These are phyloP conservation scores for Paraphoma chrysanthemicola DNA, from an alignment of 2,329 filamentous ascomycete genomes.

Conservation along the genomic window DNA sequence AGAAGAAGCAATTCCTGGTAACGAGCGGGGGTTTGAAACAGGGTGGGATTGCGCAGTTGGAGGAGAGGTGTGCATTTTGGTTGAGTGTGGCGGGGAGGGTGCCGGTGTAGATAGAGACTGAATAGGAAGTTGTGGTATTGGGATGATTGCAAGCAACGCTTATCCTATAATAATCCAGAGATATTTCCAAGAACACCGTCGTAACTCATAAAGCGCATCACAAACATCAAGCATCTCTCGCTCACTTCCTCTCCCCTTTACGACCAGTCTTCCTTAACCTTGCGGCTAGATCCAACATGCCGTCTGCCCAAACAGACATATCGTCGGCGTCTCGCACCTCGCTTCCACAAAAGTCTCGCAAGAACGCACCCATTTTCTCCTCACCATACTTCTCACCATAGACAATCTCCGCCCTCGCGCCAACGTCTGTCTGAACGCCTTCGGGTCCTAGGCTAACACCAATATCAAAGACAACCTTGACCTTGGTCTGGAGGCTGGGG, in stretches of 20 bases:
- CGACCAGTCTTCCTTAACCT: slow-evolving; percentile 54
- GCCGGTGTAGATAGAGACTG: slow-evolving; percentile 44
- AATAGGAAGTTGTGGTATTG: neutral
- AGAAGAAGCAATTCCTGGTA: slow-evolving; percentile 60
- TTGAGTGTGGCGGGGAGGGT: slow-evolving; percentile 54
- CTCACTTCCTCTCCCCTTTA: slow-evolving; percentile 49
- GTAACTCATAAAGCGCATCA: slow-evolving; percentile 17
- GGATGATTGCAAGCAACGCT: neutral
- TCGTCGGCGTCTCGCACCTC: slow-evolving; percentile 32
- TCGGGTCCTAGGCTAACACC: slow-evolving; percentile 52
- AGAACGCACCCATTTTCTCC: slow-evolving; percentile 75
- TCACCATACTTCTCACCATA: slow-evolving; percentile 83
- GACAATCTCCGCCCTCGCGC: slow-evolving; percentile 67
- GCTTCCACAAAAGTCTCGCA: slow-evolving; percentile 61
- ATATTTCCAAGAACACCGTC: slow-evolving; percentile 12
- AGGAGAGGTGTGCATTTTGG: slow-evolving; percentile 63
- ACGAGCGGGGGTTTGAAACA: slow-evolving; percentile 54
- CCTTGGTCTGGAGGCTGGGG: slow-evolving; percentile 69
- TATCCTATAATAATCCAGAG: neutral
- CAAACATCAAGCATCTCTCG: neutral
- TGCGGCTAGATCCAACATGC: slow-evolving; percentile 51
- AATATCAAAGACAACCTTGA: slow-evolving; percentile 68
- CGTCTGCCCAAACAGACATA: slow-evolving; percentile 52
- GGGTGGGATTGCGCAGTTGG: slow-evolving; percentile 49
- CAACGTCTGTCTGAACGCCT: slow-evolving; percentile 62